Base-by-base conservation (phyloP, 2,329 filamentous ascomycete genomes). In the Aspergillus sp. region DNA sequence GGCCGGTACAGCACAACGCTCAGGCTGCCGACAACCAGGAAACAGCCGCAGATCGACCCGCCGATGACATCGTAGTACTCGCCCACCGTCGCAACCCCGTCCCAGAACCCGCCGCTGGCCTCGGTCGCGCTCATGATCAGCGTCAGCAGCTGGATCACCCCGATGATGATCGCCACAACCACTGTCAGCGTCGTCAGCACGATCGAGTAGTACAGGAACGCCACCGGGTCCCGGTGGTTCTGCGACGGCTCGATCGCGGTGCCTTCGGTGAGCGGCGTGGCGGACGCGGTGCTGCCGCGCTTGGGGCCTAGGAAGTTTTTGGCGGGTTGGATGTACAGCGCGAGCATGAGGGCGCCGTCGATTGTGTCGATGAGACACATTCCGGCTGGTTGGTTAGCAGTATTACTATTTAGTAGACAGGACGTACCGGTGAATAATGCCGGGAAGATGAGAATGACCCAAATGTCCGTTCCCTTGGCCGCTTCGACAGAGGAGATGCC, bases 361-460 rank as follows among this genome's bases (percentile, higher is more conserved):
- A 80, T 82, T 0, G 88, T 95, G 59, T 96, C 91, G 4, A 96
- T 68, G 14, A 96, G 71, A 57, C 88, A 95, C 91, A 98, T 96
- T 37, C 86, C 91, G 1, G 82, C 85, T 3, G 8, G 22, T n/a
- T n/a, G n/a, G n/a, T n/a, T n/a, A n/a, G n/a, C n/a, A n/a, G n/a
- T n/a, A n/a, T n/a, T n/a, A n/a, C 15, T 5, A 13, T 12, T 4
- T 15, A 11, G 3, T 13, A 13, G 11, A 10, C 8, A n/a, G 4
- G 10, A 52, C 67, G 53, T 58, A 82, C 80, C 74, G 0, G 89
- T 95, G 51, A 96, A 96, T 1, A 96, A 65, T 1, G 89, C 58
- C 0, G 91, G 91, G 37, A 95, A 94, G 32, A 98, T 80, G 19
- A 96, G 59, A 39, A 96, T 96, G 10, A 95, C 66, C 91, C 91